Evolutionary conservation across 2,329 filamentous ascomycete species (phyloP), one percentile per base, ranked within the genome.

Genomic region (Clonostachys byssicola): DNA sequence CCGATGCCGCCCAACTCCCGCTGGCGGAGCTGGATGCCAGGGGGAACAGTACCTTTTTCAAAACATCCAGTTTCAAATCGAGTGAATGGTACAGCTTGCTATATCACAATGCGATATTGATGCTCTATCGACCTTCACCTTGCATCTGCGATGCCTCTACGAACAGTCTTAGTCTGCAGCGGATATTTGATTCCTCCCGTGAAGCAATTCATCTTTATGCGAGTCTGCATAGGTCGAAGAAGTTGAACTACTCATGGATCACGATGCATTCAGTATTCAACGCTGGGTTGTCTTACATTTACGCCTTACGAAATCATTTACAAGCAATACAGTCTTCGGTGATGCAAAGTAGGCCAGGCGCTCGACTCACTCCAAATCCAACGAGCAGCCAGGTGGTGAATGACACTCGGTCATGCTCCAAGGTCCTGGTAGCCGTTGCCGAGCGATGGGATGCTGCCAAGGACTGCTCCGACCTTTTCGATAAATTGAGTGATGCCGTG

Each of bases 231-330:
- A 64, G 66, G 7, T 70, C 67, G 0, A 60, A 70, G 5, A 68
- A 67, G 42, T 69, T 76, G 47, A 76, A 75, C 52, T 75, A 68
- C 40, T 70, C 67, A 0, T 77, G 73, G 72, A 68, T 76, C 23
- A 73, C 73, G 0, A 63, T 76, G 48, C 73, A 77, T 44, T 63
- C 69, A 1, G 63, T 75, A 2, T 77, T 77, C 52, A 66, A 74
- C 48, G 72, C 72, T 0, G 72, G 72, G 0, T 49, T 72, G 0
- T 68, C 68, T 0, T 74, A 71, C 43, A 63, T 74, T 4, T 74
- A 73, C 38, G 67, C 68, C 0, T 49, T 72, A 1, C 60, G 67
- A 1, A 60, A 65, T 2, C 70, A 72, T 45, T 63, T 73, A 34
- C 66, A 65, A 18, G 59, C 58, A 10, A 48, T 56, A 5, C 53